Evolutionary conservation across 208 protist species (phyloP).

Genomic region (Trypanosoma melophagium): DNA sequence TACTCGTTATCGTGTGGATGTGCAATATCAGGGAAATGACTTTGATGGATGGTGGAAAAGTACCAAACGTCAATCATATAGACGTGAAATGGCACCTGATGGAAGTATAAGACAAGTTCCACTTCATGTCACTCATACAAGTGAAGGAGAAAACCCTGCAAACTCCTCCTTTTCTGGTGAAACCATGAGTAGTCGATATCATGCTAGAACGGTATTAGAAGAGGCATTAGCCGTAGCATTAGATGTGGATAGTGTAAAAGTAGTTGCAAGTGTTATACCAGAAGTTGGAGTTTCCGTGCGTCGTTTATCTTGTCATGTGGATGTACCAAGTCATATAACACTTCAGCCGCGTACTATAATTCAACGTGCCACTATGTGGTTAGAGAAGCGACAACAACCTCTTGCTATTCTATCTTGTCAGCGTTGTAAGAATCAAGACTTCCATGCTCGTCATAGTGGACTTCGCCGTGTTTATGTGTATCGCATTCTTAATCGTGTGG

Average conservation of each 20-base stretch:
- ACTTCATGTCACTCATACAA: too few relatives aligned
- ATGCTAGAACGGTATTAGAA: constrained; percentile 68
- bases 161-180: neutral
- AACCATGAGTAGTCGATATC: constrained; percentile 29
- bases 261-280: constrained; percentile 72
- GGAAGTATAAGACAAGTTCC: constrained; percentile 20
- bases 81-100: constrained; percentile 19
- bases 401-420: constrained; percentile 77
- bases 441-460: constrained; percentile 82
- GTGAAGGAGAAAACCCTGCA: neutral
- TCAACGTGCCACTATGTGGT: constrained; percentile 81
- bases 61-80: constrained; percentile 32
- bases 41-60: constrained; percentile 90
- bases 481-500: constrained; percentile 89
- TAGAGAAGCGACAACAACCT: constrained; percentile 70
- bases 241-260: constrained; percentile 52
- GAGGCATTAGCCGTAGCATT: constrained; percentile 81
- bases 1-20: constrained; percentile 86
- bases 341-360: constrained; percentile 87
- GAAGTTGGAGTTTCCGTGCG: constrained; percentile 80
- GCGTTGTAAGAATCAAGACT: constrained; percentile 74
- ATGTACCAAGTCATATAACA: constrained; percentile 72
- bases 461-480: constrained; percentile 85
- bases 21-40: constrained; percentile 86
- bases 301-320: constrained; percentile 81